These are phyloP conservation scores for Xylariaceae sp. DNA, from an alignment of 2,329 filamentous ascomycete species.

Conservation along the genomic window DNA sequence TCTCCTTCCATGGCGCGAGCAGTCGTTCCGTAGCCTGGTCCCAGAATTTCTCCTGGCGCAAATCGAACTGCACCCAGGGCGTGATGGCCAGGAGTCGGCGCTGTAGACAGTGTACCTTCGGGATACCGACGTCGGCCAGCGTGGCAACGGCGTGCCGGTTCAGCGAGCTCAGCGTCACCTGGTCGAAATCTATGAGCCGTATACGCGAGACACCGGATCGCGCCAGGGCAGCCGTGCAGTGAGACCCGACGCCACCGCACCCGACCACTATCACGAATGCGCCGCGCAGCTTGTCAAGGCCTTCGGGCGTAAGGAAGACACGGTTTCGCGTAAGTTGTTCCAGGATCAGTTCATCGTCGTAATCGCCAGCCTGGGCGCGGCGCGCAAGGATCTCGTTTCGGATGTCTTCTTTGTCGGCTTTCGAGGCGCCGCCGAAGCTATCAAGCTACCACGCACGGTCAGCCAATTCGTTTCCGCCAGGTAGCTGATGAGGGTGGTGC, in stretches of 20 bases:
- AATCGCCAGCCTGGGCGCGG: conserved; percentile 59
- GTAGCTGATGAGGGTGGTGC: not conserved
- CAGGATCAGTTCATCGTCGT: conserved; percentile 76
- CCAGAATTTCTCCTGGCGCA: conserved; percentile 78
- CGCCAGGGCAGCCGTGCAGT: conserved; percentile 79
- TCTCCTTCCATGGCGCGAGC: conserved; percentile 61
- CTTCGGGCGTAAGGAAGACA: conserved; percentile 81
- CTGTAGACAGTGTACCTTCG: conserved; percentile 83
- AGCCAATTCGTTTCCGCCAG: conserved; percentile 14
- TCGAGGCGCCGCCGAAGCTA: conserved; percentile 49
- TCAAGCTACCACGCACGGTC: conserved; percentile 48
- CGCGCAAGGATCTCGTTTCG: conserved; percentile 56
- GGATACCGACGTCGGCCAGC: conserved; percentile 84
- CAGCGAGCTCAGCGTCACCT: conserved; percentile 89
- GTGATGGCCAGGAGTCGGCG: conserved; percentile 78
- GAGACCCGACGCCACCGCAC: conserved; percentile 90
- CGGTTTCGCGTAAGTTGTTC: conserved; percentile 92
- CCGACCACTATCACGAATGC: conserved; percentile 88
- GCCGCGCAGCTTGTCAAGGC: conserved; percentile 71
- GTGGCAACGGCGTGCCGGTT: conserved; percentile 97
- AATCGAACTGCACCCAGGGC: conserved; percentile 89
- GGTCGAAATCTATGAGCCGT: conserved; percentile 92
- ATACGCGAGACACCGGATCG: conserved; percentile 86
- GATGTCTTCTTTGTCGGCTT: conserved; percentile 55
- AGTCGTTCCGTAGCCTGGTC: conserved; percentile 61